Percentiles rank a stretch among this genome's conserved stretches.
These are phyloP conservation scores for Sungouiella thailandica DNA, from an alignment of 805 yeast genomes.

Conservation along the genomic window DNA sequence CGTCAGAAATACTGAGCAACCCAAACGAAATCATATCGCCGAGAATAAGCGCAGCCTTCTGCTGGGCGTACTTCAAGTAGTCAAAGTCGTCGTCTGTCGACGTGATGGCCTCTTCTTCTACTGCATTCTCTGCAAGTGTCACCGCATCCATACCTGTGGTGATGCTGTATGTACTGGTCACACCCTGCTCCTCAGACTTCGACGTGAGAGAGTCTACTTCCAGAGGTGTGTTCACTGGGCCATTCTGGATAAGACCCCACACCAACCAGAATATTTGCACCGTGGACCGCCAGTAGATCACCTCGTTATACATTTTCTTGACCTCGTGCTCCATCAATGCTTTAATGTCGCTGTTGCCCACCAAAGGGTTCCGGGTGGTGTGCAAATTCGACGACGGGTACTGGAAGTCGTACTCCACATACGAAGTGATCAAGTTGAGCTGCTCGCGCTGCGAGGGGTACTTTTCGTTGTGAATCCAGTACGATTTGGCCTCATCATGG, in stretches of 20 bases:
- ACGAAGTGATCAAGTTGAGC: slow-evolving; percentile 68
- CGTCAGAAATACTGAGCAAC: slow-evolving; percentile 31
- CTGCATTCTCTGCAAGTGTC: slow-evolving; percentile 19
- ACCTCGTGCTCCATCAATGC: slow-evolving; percentile 38
- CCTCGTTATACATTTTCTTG: slow-evolving; percentile 55
- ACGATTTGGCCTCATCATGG: slow-evolving; percentile 50
- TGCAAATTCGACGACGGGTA: slow-evolving; percentile 30
- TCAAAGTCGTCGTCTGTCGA: slow-evolving; percentile 64
- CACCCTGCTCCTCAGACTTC: slow-evolving; percentile 28
- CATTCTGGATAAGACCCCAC: slow-evolving; percentile 90
- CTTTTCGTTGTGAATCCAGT: slow-evolving; percentile 47
- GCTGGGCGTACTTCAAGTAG: slow-evolving; percentile 67
- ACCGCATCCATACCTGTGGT: slow-evolving; percentile 49
- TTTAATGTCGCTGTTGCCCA: slow-evolving; percentile 13
- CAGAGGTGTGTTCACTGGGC: slow-evolving; percentile 20
- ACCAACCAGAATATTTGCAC: slow-evolving; percentile 78
- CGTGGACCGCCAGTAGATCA: slow-evolving; percentile 73
- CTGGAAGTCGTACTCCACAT: slow-evolving; percentile 57
- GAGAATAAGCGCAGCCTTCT: slow-evolving; percentile 68
- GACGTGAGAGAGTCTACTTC: slow-evolving; percentile 13
- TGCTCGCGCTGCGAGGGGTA: slow-evolving; percentile 72
- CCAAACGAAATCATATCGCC: slow-evolving; percentile 69
- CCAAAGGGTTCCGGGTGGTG: slow-evolving; percentile 10
- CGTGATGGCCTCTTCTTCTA: slow-evolving; percentile 31
- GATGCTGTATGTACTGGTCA: slow-evolving; percentile 36